A percentile compares a stretch with the other conserved stretches of the same genome.
Evolutionary conservation across 192 early-diverging fungal species (phyloP).

Genomic region (Coemansia sp.): DNA sequence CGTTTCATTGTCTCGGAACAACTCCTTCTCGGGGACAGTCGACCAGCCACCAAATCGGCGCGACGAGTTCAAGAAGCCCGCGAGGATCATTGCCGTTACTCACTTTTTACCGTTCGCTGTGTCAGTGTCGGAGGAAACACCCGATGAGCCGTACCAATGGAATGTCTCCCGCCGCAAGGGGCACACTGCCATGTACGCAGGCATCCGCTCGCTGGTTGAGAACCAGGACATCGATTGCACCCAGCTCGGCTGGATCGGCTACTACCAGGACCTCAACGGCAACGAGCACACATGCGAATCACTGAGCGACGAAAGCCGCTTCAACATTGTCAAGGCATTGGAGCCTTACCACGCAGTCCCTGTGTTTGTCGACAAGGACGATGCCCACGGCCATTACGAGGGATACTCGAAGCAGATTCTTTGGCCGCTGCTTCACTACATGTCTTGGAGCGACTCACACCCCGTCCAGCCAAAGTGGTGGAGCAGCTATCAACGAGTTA

Average conservation of each 20-base stretch:
- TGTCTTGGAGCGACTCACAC: conserved; percentile 77
- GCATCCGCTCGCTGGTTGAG: conserved; percentile 66
- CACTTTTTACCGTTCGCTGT: conserved; percentile 56
- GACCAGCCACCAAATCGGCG: conserved; percentile 14
- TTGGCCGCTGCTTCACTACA: conserved; percentile 96
- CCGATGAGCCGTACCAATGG: conserved; percentile 56
- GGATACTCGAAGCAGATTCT: conserved; percentile 97
- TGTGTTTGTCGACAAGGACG: conserved; percentile 73
- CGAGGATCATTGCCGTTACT: conserved; percentile 50
- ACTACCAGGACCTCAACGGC: conserved; percentile 60
- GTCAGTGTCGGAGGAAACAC: conserved; percentile 36
- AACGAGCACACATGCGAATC: conserved; percentile 57
- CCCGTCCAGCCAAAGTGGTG: conserved; percentile 68
- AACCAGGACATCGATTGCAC: conserved; percentile 60
- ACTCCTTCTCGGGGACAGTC: conserved; percentile 40
- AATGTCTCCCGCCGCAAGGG: conserved; percentile 63
- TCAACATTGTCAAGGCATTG: conserved; percentile 59
- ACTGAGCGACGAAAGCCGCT: conserved; percentile 56
- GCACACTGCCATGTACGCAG: conserved; percentile 89
- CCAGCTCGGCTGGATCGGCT: conserved; percentile 76
- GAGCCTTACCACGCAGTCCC: conserved; percentile 64
- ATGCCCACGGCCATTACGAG: conserved; percentile 85
- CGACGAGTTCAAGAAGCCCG: conserved; percentile 29
- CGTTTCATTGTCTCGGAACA: conserved; percentile 35
- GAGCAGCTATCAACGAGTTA: conserved; percentile 79